These are phyloP conservation scores for Manihot esculenta DNA, from an alignment of 441 rosid species.

Conservation along the genomic window DNA sequence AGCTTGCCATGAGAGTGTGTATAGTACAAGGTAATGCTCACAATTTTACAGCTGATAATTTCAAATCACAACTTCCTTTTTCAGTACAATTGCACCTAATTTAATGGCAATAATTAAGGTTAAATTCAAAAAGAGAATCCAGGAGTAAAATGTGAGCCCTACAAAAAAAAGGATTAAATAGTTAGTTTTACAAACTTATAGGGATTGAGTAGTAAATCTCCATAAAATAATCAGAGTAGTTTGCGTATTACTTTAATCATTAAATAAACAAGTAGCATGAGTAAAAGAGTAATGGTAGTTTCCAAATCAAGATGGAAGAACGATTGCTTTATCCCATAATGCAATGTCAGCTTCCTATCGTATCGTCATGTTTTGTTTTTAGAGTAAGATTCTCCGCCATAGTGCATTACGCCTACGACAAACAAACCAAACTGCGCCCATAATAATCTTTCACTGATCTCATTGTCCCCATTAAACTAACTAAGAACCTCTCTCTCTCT, in stretches of 20 bases:
- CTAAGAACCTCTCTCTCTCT: conserved; percentile 4
- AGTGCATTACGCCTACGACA: conserved; percentile 13
- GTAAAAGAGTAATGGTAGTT: conserved; percentile 26
- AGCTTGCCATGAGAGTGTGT: neutral
- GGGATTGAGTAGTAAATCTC: too few relatives aligned
- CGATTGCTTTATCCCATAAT: conserved; percentile 3
- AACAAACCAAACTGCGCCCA: conserved; percentile 22
- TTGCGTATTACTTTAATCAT: too few relatives aligned
- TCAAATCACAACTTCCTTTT: neutral
- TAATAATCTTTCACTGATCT: conserved; percentile 23
- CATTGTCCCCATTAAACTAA: conserved; percentile 20
- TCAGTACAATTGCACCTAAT: neutral
- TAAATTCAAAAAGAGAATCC: neutral
- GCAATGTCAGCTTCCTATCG: neutral
- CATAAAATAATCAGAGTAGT: too few relatives aligned
- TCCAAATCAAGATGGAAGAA: neutral
- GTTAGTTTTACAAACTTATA: too few relatives aligned
- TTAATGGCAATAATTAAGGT: neutral
- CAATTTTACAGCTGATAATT: neutral
- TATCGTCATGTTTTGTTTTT: neutral
- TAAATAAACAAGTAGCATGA: too few relatives aligned
- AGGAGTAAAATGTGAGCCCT: too few relatives aligned
- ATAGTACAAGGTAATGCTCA: too few relatives aligned
- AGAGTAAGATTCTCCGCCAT: conserved; percentile 25
- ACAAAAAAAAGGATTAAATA: too few relatives aligned